Evolutionary conservation across 768 basidiomycete genomes (phyloP).

Genomic region (Russula brevipes): DNA sequence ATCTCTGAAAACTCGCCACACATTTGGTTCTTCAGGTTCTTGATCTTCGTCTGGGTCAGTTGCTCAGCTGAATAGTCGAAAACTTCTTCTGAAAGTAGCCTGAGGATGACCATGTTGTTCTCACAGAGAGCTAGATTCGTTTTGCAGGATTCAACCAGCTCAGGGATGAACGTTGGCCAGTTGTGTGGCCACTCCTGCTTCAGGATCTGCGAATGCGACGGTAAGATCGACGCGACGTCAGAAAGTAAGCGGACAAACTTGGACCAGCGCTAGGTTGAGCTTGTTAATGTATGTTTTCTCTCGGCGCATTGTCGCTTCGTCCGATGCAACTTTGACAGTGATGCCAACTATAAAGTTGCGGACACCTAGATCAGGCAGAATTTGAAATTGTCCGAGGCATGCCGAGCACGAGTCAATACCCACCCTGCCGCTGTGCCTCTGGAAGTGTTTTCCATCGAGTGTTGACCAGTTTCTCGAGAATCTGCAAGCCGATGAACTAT

Average conservation of each 20-base stretch:
- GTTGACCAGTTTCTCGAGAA: slow-evolving; percentile 90
- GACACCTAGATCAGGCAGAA: slow-evolving; percentile 54
- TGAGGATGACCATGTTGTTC: slow-evolving; percentile 99
- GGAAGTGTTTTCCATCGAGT: slow-evolving; percentile 97
- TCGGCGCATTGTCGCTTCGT: slow-evolving; percentile 80
- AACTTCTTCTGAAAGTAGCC: slow-evolving; percentile 95
- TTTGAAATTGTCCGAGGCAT: slow-evolving; percentile 7
- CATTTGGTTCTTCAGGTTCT: slow-evolving; percentile 97
- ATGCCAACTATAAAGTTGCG: slow-evolving; percentile 94
- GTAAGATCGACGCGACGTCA: slow-evolving; percentile 7
- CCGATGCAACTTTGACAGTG: slow-evolving; percentile 89
- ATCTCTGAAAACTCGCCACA: slow-evolving; percentile 96
- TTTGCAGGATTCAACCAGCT: slow-evolving; percentile 96
- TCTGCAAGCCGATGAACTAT: slow-evolving; percentile 81
- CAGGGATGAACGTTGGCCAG: slow-evolving; percentile 96
- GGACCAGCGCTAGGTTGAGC: slow-evolving; percentile 92
- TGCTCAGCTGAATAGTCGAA: slow-evolving; percentile 99
- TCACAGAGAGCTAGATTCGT: slow-evolving; percentile 95
- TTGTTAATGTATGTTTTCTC: slow-evolving; percentile 96
- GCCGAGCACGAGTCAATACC: slow-evolving; percentile 11
- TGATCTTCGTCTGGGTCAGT: slow-evolving; percentile 97
- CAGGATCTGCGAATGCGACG: slow-evolving; percentile 60
- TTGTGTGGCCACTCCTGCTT: slow-evolving; percentile 99
- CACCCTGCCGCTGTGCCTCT: slow-evolving; percentile 88
- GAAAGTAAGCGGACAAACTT: slow-evolving; percentile 45